Evolutionary conservation across 345 rosid genomes (phyloP).

Genomic region (Theobroma cacao): DNA sequence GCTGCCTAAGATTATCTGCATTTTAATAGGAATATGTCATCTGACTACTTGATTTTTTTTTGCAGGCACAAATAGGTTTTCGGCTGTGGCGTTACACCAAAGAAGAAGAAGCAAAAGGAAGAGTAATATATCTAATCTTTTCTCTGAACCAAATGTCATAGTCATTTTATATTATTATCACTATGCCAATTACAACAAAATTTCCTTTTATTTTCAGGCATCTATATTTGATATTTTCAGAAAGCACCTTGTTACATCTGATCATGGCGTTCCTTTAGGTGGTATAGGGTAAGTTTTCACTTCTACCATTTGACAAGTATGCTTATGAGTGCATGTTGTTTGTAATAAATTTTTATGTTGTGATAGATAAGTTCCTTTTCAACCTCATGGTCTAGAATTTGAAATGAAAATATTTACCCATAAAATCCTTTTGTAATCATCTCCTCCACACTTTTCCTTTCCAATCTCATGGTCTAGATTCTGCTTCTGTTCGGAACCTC

Average conservation of each 20-base stretch:
- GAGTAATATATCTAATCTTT: slow-evolving; percentile 33
- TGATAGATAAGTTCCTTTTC: neutral
- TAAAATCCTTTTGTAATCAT: neutral
- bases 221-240: slow-evolving; percentile 13
- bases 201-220: slow-evolving; percentile 1
- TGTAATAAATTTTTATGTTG: neutral
- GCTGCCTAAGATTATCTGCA: neutral
- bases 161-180: neutral
- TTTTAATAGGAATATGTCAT: neutral
- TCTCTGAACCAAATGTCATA: neutral
- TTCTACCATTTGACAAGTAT: neutral
- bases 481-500: neutral
- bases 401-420: no score
- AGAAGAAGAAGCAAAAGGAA: slow-evolving; percentile 63
- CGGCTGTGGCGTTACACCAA: slow-evolving; percentile 57
- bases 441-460: neutral
- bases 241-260: slow-evolving; percentile 50
- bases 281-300: slow-evolving; percentile 69
- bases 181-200: neutral
- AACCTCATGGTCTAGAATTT: no score
- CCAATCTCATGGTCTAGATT: neutral
- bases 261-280: slow-evolving; percentile 82
- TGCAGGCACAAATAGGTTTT: slow-evolving; percentile 79
- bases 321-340: neutral
- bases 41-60: slow-evolving; percentile 19